phyloP scores from a whole-genome alignment of 306 rosid species.

The Vigna mungo region DNA sequence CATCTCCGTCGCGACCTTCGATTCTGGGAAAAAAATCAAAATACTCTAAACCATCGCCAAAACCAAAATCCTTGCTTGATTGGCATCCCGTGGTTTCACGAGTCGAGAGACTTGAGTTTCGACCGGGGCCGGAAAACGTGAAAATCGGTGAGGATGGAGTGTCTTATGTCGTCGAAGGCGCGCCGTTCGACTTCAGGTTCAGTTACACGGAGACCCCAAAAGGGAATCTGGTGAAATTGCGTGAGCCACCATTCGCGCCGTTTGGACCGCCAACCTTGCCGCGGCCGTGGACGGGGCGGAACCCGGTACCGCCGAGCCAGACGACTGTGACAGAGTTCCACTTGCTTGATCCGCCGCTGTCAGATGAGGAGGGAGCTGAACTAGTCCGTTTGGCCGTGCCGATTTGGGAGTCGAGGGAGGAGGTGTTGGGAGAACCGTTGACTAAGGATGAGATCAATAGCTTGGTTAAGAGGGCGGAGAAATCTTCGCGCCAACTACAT shows the following conservation, averaged over 20 bases:
- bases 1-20: slow-evolving; percentile 64
- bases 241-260: slow-evolving; percentile 63
- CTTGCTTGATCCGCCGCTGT: slow-evolving; percentile 57
- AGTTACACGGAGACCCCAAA: slow-evolving; percentile 87
- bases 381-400: slow-evolving; percentile 73
- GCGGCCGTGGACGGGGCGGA: slow-evolving; percentile 77
- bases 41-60: slow-evolving; percentile 65
- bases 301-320: slow-evolving; percentile 70
- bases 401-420: slow-evolving; percentile 59
- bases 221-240: slow-evolving; percentile 64
- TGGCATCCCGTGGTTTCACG: slow-evolving; percentile 24
- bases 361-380: slow-evolving; percentile 63
- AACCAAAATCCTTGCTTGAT: slow-evolving; percentile 39
- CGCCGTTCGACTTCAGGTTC: slow-evolving; percentile 86
- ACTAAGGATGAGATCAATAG: slow-evolving; percentile 60
- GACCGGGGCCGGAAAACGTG: slow-evolving; percentile 53
- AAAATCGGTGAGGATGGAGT: slow-evolving; percentile 60
- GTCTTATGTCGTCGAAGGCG: slow-evolving; percentile 46
- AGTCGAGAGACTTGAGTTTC: neutral
- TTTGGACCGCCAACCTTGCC: slow-evolving; percentile 70
- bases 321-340: slow-evolving; percentile 69
- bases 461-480: slow-evolving; percentile 53
- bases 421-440: slow-evolving; percentile 72
- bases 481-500: slow-evolving; percentile 56
- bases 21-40: slow-evolving; percentile 75